These are phyloP conservation scores for Tolypocladium ovalisporum DNA, from an alignment of 2,329 filamentous ascomycete species.

Conservation along the genomic window DNA sequence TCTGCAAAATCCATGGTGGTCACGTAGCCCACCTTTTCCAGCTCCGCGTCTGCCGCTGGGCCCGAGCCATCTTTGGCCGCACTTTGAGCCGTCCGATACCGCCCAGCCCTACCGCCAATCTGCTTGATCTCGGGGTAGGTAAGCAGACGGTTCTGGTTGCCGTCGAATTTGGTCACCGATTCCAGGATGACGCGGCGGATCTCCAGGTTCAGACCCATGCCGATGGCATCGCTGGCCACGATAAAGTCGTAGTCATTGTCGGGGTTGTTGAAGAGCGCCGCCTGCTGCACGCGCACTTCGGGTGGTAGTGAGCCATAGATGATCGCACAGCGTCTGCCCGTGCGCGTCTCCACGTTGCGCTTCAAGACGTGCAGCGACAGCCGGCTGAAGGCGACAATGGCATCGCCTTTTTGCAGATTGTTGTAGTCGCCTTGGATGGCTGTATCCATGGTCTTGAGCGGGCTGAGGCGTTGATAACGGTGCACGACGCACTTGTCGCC, in stretches of 20 bases:
- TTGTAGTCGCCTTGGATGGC: constrained; percentile 54
- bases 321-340: constrained; percentile 74
- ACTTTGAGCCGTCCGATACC: constrained; percentile 57
- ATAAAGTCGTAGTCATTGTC: constrained; percentile 92
- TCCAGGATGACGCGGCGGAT: constrained; percentile 90
- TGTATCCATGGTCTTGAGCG: constrained; percentile 52
- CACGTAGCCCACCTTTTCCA: constrained; percentile 56
- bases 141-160: constrained; percentile 44
- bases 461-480: constrained; percentile 72
- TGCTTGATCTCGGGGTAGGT: constrained; percentile 78
- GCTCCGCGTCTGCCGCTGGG: constrained; percentile 4
- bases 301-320: constrained; percentile 89
- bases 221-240: constrained; percentile 90
- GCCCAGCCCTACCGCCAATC: constrained; percentile 84
- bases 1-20: constrained; percentile 68
- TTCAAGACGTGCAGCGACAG: constrained; percentile 74
- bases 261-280: constrained; percentile 86
- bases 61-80: constrained; percentile 5
- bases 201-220: constrained; percentile 91
- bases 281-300: constrained; percentile 86
- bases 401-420: constrained; percentile 77
- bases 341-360: constrained; percentile 61
- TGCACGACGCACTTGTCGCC: constrained; percentile 80
- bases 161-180: constrained; percentile 61
- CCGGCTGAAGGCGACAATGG: constrained; percentile 78